A percentile compares a stretch with the other conserved stretches of the same genome.
These are phyloP conservation scores for Claviceps humidiphila DNA, from an alignment of 2,329 filamentous ascomycete genomes.

Conservation along the genomic window DNA sequence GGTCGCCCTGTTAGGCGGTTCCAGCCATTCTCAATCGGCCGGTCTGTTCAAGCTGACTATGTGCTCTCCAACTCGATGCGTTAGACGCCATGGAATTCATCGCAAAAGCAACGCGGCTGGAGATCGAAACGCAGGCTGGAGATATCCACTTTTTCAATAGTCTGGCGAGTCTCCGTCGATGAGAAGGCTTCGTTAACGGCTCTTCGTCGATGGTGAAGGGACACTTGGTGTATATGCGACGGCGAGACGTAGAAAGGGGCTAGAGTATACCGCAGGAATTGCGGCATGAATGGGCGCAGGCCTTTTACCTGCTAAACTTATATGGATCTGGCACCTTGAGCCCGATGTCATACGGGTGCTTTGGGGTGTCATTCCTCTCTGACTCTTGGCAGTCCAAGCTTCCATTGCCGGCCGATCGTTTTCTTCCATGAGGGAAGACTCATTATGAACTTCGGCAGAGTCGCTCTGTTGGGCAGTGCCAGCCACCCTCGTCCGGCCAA, in stretches of 20 bases:
- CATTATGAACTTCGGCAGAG: conserved; percentile 46
- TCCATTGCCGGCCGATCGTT: conserved; percentile 43
- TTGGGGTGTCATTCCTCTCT: conserved; percentile 12
- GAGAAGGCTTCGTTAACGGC: conserved; percentile 43
- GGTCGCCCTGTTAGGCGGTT: conserved; percentile 39
- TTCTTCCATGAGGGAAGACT: conserved; percentile 37
- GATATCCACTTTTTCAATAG: conserved; percentile 57
- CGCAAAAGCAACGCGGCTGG: conserved; percentile 40
- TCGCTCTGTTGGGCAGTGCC: conserved; percentile 38
- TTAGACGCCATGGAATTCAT: conserved; percentile 42
- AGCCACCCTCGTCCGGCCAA: conserved; percentile 37
- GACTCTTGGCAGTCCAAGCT: conserved; percentile 30
- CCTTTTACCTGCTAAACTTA: conserved; percentile 30
- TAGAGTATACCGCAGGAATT: conserved; percentile 40
- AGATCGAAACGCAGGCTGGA: conserved; percentile 40
- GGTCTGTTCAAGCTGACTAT: conserved; percentile 34
- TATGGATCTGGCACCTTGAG: conserved; percentile 42
- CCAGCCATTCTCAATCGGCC: conserved; percentile 35
- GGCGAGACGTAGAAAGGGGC: conserved; percentile 36
- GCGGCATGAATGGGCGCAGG: conserved; percentile 36
- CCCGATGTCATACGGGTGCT: conserved; percentile 48
- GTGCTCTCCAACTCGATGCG: conserved; percentile 36
- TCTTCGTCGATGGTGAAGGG: conserved; percentile 30
- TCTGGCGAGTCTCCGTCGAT: conserved; percentile 44
- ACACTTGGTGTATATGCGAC: conserved; percentile 47